phyloP scores from a whole-genome alignment of 768 basidiomycete genomes.

The Amanita rimosa region DNA sequence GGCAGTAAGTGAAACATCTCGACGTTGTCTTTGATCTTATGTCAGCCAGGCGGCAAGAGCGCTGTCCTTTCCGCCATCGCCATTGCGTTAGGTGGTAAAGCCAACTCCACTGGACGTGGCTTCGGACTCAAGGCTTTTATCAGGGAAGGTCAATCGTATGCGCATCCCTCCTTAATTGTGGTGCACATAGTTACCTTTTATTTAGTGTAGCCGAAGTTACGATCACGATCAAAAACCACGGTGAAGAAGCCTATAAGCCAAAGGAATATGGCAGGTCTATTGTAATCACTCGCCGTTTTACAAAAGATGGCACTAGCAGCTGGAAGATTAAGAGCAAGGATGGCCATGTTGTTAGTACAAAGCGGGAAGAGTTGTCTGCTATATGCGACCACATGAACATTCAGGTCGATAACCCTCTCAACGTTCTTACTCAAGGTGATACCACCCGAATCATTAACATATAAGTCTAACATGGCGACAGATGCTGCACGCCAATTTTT shows the following conservation, averaged over 20 bases:
- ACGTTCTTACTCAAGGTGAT: conserved; percentile 78
- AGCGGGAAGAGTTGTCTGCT: conserved; percentile 73
- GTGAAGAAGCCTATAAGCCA: conserved; percentile 79
- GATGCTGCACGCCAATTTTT: conserved; percentile 77
- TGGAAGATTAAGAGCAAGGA: conserved; percentile 79
- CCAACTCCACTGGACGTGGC: conserved; percentile 84
- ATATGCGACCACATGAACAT: conserved; percentile 97
- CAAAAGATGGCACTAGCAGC: conserved; percentile 56
- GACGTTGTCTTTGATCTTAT: not conserved
- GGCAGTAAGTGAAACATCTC: conserved; percentile 53
- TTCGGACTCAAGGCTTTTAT: conserved; percentile 77
- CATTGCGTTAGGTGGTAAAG: conserved; percentile 89
- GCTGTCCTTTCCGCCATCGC: conserved; percentile 90
- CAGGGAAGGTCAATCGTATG: conserved; percentile 71
- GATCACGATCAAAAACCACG: conserved; percentile 79
- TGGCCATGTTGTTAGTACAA: conserved; percentile 55
- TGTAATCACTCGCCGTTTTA: conserved; percentile 71
- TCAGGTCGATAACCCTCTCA: conserved; percentile 95
- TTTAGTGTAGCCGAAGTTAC: conserved; percentile 62
- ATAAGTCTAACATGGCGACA: conserved; percentile 15
- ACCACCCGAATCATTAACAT: not conserved
- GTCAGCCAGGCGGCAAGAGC: conserved; percentile 78
- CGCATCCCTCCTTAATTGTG: conserved; percentile 5
- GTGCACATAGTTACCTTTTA: not conserved
- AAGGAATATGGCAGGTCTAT: conserved; percentile 84